These are phyloP conservation scores for Stephania japonica DNA, from an alignment of 164 flowering plant genomes.

Conservation along the genomic window DNA sequence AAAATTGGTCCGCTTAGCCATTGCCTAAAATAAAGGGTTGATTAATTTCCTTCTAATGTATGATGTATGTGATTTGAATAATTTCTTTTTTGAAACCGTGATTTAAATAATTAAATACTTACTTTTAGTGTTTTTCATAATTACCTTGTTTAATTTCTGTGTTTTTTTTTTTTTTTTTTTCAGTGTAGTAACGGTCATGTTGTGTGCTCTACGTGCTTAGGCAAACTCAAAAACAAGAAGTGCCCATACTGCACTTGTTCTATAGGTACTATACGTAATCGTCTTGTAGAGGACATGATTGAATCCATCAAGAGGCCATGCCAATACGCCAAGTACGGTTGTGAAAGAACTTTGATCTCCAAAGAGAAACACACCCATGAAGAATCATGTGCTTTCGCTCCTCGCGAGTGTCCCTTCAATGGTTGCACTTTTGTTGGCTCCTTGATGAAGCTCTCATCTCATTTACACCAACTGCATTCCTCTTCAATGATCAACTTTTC, in stretches of 20 bases:
- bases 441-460: constrained; percentile 36
- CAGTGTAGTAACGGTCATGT: constrained; percentile 85
- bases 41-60: too few species aligned
- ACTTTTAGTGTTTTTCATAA: too few species aligned
- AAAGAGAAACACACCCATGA: constrained; percentile 32
- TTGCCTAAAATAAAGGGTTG: too few species aligned
- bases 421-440: constrained; percentile 46
- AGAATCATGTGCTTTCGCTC: constrained; percentile 35
- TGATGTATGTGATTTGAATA: too few species aligned
- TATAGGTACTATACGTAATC: constrained; percentile 55
- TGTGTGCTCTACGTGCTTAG: constrained; percentile 56
- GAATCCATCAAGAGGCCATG: constrained; percentile 50
- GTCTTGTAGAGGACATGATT: constrained; percentile 70
- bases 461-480: constrained; percentile 50
- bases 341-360: constrained; percentile 31
- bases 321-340: constrained; percentile 37
- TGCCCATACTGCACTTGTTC: constrained; percentile 57
- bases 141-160: too few species aligned
- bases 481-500: constrained; percentile 39
- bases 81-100: too few species aligned
- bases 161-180: too few species aligned
- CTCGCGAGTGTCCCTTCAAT: constrained; percentile 46
- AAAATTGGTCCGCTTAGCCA: too few species aligned
- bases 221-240: constrained; percentile 35
- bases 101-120: too few species aligned